Conservation (phyloP, 495 filamentous ascomycete species). For the Clavariopsis aquatica region DNA sequence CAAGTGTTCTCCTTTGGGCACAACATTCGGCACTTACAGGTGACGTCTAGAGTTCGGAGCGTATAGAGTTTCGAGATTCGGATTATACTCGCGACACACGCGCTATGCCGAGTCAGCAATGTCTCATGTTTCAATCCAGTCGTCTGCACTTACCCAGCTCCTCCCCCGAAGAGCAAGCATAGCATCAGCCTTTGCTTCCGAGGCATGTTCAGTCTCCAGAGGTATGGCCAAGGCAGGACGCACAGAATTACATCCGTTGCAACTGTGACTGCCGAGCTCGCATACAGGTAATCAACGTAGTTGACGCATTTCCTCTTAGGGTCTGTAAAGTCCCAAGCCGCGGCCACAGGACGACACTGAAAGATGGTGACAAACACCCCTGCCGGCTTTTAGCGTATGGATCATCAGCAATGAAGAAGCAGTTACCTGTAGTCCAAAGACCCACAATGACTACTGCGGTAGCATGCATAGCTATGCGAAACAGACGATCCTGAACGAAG, state of each 20-base stretch:
- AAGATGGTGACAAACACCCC: conserved; percentile 34
- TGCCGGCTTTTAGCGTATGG: not conserved
- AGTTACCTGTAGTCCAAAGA: conserved; percentile 29
- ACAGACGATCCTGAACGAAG: conserved; percentile 21
- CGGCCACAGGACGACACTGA: conserved; percentile 29
- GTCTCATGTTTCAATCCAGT: not conserved
- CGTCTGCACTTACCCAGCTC: conserved; percentile 22
- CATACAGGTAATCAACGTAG: conserved; percentile 33
- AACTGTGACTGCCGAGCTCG: conserved; percentile 24
- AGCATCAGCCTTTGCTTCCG: conserved; percentile 31
- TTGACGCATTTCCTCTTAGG: conserved; percentile 16
- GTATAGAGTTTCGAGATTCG: conserved; percentile 28
- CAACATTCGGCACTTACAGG: conserved; percentile 17
- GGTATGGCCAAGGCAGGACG: conserved; percentile 28
- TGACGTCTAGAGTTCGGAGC: conserved; percentile 20
- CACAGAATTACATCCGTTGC: conserved; percentile 29
- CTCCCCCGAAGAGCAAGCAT: conserved; percentile 30
- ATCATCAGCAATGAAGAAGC: not conserved
- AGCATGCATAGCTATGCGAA: conserved; percentile 26
- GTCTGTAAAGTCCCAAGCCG: conserved; percentile 32
- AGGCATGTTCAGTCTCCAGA: conserved; percentile 32
- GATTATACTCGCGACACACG: conserved; percentile 26
- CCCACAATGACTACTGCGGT: conserved; percentile 21
- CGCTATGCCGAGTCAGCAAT: conserved; percentile 17
- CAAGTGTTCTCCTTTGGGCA: too few species aligned